phyloP scores from a whole-genome alignment of 345 rosid genomes.

The Aquilaria malaccensis region DNA sequence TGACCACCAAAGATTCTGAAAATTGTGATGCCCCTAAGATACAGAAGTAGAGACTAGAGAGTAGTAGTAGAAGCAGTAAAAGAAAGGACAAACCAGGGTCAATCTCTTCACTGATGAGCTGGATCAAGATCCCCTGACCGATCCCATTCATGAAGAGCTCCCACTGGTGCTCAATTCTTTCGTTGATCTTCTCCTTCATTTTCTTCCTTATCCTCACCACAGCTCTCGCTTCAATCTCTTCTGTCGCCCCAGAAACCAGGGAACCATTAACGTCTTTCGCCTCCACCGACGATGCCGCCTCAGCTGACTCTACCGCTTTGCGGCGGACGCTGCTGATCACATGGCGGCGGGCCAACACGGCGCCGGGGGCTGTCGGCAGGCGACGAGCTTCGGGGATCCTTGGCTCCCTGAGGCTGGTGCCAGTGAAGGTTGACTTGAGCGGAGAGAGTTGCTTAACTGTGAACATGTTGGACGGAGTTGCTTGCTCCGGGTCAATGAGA shows the following conservation, averaged over 20 bases:
- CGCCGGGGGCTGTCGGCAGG: conserved; percentile 11
- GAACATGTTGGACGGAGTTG: conserved; percentile 21
- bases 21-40: neutral
- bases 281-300: conserved; percentile 10
- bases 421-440: conserved; percentile 33
- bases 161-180: conserved; percentile 60
- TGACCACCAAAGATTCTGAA: no score
- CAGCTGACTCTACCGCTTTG: conserved; percentile 37
- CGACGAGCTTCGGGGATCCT: conserved; percentile 3
- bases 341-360: conserved; percentile 24
- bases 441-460: conserved; percentile 25
- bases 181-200: conserved; percentile 63
- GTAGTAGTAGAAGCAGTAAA: neutral
- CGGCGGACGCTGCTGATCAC: conserved; percentile 68
- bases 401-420: conserved; percentile 26
- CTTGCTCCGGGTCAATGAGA: neutral
- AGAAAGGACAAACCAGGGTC: conserved; percentile 56
- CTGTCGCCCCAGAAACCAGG: conserved; percentile 15
- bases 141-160: conserved; percentile 67
- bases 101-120: conserved; percentile 70
- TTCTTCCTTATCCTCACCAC: conserved; percentile 72
- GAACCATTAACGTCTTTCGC: conserved; percentile 20
- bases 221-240: conserved; percentile 43
- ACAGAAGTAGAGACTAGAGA: neutral
- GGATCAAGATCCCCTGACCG: conserved; percentile 76